Evolutionary conservation across 805 yeast species (phyloP).

Genomic region (Groenewaldozyma salmanticensis): DNA sequence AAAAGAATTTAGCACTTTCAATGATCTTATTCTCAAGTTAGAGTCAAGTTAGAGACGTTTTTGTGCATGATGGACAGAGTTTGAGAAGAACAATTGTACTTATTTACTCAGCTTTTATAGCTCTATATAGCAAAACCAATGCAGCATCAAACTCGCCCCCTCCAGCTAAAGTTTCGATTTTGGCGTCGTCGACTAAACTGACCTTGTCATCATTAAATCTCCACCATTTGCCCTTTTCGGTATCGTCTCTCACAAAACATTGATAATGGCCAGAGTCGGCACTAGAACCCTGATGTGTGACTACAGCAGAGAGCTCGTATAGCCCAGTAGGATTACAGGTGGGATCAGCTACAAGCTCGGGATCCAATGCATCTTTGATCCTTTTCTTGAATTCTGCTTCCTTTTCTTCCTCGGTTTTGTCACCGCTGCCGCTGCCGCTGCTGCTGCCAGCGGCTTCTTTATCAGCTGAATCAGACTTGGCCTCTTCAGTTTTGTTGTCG

Average conservation of each 20-base stretch:
- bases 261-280: slow-evolving; percentile 98
- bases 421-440: no score
- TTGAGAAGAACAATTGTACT: not conserved
- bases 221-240: slow-evolving; percentile 74
- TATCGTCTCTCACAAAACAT: slow-evolving; percentile 65
- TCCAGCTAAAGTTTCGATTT: slow-evolving; percentile 79
- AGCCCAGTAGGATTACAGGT: slow-evolving; percentile 84
- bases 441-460: slow-evolving; percentile 27
- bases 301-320: slow-evolving; percentile 71
- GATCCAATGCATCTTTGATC: slow-evolving; percentile 29
- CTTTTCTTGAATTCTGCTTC: slow-evolving; percentile 20
- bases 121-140: slow-evolving; percentile 75
- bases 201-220: slow-evolving; percentile 92
- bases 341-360: slow-evolving; percentile 30
- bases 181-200: slow-evolving; percentile 63
- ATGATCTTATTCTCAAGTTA: slow-evolving; percentile 7
- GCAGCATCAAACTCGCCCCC: slow-evolving; percentile 98
- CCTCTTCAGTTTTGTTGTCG: slow-evolving; percentile 1
- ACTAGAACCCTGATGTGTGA: slow-evolving; percentile 90
- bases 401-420: slow-evolving; percentile 22
- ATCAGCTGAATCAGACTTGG: slow-evolving; percentile 8
- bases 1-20: slow-evolving; percentile 22
- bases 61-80: not conserved
- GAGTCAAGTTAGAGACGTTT: not conserved
- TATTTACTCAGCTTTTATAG: slow-evolving; percentile 24